These are phyloP conservation scores for Nicotiana obtusifolia DNA, from an alignment of 257 asterid genomes.

Conservation along the genomic window DNA sequence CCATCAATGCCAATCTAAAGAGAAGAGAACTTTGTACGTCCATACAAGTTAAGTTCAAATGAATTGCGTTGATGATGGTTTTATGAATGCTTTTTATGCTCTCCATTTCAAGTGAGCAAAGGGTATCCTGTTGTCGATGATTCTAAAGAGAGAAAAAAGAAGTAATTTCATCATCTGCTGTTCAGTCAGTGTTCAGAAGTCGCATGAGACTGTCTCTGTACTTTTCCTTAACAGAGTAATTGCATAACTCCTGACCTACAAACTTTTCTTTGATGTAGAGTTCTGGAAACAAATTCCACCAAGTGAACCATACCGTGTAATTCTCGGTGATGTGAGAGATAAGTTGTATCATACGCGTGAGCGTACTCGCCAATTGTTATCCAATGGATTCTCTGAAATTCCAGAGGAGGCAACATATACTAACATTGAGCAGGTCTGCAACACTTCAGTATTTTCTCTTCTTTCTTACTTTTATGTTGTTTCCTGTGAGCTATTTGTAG, in stretches of 20 bases:
- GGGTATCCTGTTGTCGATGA: neutral
- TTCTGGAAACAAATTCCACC: slow-evolving; percentile 46
- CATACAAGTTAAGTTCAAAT: neutral
- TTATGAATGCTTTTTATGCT: neutral
- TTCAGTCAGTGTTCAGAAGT: neutral
- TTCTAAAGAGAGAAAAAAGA: neutral
- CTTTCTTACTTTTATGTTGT: neutral
- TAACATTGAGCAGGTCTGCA: slow-evolving; percentile 32
- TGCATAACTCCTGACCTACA: neutral
- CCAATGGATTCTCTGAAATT: slow-evolving; percentile 40
- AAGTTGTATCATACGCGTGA: slow-evolving; percentile 46
- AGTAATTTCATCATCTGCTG: neutral
- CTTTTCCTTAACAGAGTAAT: neutral
- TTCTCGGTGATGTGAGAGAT: slow-evolving; percentile 46
- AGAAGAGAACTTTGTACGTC: neutral
- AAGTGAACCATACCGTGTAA: slow-evolving; percentile 44
- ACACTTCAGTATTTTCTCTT: neutral
- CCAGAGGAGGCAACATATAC: slow-evolving; percentile 40
- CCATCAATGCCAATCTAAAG: neutral
- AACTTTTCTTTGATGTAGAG: slow-evolving; percentile 22
- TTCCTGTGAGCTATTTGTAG: neutral
- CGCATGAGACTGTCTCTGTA: neutral
- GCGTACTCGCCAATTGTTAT: slow-evolving; percentile 41
- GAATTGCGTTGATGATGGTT: neutral
- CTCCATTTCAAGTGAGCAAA: neutral